Base-by-base conservation (phyloP, 805 yeast genomes). In the Candida maesae region DNA sequence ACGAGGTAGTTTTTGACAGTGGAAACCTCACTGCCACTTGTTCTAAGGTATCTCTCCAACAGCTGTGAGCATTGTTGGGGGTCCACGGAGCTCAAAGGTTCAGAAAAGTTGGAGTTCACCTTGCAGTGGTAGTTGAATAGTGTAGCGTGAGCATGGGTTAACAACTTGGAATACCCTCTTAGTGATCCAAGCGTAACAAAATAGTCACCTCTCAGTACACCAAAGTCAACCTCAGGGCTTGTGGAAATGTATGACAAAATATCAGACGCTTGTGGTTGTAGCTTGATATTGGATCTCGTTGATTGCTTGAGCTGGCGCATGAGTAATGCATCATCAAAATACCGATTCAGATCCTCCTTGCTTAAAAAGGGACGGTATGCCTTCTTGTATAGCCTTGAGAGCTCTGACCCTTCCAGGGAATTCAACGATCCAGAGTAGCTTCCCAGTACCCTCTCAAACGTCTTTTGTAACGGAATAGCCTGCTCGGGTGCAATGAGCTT, bases 131-230 rank as follows among this genome's bases (percentile, higher is more conserved):
- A 30, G 27, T 42, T 37, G 35, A 52, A 52, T 5, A 49, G 19
- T 5, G n/a, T 34, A 6, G 17, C 14, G 26, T 50, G 47, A 1
- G 55, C 30, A 7, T 28, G 35, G 14, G 35, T 25, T 15, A 52
- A 33, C 2, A 52, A 15, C 2, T 25, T 25, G 12, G 39, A 29
- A 32, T 47, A 52, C 5, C 46, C 44, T 8, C 31, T 26, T 19
- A 39, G n/a, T 1, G 35, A 20, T 2, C 53, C 53, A 32, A 53
- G 31, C 4, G 50, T 42, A 8, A 49, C 47, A 27, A 45, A 53
- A 34, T 52, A 53, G 10, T 34, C 37, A 6, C 52, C 47, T 40
- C 58, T 45, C 16, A 53, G 18, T 9, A 53, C 38, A n/a, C 56
- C 58, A 43, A 50, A 53, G 24, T 45, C 55, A 33, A 42, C 42